Evolutionary conservation across 306 rosid genomes (phyloP).

Genomic region (Fragaria vesca): DNA sequence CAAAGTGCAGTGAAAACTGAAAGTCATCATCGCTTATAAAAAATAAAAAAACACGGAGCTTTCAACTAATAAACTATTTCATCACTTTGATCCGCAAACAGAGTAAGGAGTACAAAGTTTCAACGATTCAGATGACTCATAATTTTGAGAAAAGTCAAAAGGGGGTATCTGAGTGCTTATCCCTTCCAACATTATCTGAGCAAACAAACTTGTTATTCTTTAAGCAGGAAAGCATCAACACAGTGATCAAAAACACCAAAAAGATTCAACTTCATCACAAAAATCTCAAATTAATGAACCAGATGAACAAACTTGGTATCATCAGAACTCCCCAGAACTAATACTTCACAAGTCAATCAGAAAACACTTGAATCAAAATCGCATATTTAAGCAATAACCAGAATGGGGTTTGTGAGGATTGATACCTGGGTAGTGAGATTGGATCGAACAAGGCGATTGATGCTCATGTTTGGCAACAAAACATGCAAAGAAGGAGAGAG

Average conservation of each 20-base stretch:
- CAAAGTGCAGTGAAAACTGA: constrained; percentile 5
- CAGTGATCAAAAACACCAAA: background rate
- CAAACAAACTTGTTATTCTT: background rate
- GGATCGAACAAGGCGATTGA: constrained; percentile 40
- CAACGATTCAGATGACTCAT: background rate
- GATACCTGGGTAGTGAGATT: constrained; percentile 41
- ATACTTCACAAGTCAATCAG: background rate
- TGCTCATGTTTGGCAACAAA: constrained; percentile 29
- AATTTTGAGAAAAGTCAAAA: background rate
- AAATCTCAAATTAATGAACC: background rate
- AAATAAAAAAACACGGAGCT: background rate
- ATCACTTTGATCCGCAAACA: background rate
- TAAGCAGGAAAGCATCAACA: background rate
- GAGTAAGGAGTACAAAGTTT: background rate
- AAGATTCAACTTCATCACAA: background rate
- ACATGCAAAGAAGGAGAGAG: background rate
- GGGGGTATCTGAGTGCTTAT: background rate
- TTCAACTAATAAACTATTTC: background rate
- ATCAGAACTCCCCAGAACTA: background rate
- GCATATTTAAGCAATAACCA: background rate
- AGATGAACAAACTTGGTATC: background rate
- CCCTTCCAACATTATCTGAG: constrained; percentile 3
- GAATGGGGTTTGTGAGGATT: constrained; percentile 2
- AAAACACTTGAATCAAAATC: background rate
- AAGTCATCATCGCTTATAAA: background rate